Conservation (phyloP, 1,284 basidiomycete species). For the Naganishia liquefaciens region DNA sequence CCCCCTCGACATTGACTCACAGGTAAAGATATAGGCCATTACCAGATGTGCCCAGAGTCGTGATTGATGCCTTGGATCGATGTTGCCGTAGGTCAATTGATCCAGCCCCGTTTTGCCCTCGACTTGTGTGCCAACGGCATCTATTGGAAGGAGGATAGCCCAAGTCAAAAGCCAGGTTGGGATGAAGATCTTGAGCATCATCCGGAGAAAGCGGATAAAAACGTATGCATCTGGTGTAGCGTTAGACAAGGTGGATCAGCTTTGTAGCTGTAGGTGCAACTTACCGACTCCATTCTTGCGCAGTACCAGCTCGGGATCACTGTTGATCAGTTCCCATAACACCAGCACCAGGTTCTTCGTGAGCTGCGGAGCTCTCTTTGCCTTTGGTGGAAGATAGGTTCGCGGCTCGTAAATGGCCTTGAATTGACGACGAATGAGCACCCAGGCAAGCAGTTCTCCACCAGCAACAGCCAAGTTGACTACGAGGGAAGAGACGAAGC, state of each 20-base stretch:
- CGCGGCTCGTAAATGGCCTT: constrained; percentile 60
- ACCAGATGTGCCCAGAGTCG: constrained; percentile 57
- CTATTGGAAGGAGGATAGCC: constrained; percentile 63
- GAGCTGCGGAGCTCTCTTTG: constrained; percentile 44
- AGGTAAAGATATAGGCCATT: constrained; percentile 55
- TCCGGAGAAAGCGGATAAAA: constrained; percentile 66
- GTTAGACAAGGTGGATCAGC: neutral
- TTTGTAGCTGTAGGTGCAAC: too few relatives aligned
- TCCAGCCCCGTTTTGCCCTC: constrained; percentile 56
- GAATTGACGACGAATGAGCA: constrained; percentile 55
- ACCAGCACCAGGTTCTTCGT: constrained; percentile 41
- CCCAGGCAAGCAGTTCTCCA: constrained; percentile 68
- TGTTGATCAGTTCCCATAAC: constrained; percentile 51
- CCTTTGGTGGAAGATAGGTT: constrained; percentile 59
- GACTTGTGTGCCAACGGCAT: constrained; percentile 57
- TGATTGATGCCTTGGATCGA: constrained; percentile 43
- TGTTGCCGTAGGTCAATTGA: constrained; percentile 60
- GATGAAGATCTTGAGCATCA: constrained; percentile 66
- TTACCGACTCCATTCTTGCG: constrained; percentile 50
- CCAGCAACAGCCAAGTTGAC: constrained; percentile 58
- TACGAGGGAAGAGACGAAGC: constrained; percentile 70
- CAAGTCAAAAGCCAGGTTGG: constrained; percentile 66
- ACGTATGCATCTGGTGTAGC: constrained; percentile 69
- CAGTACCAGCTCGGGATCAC: constrained; percentile 57
- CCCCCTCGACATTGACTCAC: constrained; percentile 41